Percentiles rank a stretch among this genome's conserved stretches.
These are phyloP conservation scores for Lactifluus subvellereus DNA, from an alignment of 768 basidiomycete species.

Conservation along the genomic window DNA sequence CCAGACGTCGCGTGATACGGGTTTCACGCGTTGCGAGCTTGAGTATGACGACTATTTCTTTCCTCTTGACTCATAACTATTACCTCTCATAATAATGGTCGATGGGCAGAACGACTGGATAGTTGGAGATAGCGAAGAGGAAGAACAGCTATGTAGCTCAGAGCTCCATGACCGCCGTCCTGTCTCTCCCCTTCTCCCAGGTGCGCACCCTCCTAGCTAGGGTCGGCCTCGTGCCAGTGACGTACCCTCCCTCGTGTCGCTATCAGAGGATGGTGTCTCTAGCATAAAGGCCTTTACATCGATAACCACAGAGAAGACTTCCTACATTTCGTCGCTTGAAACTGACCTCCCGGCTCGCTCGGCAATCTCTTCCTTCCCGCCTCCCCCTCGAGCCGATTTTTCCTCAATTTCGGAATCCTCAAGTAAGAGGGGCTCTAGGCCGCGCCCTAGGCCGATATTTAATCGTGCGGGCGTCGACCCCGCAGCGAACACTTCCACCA, in stretches of 20 bases:
- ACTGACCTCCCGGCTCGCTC: background rate
- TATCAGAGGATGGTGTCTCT: constrained; percentile 13
- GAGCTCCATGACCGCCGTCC: background rate
- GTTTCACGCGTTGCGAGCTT: constrained; percentile 1
- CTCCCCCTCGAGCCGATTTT: background rate
- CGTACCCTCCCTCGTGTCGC: constrained; percentile 1
- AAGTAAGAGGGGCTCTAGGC: constrained; percentile 1
- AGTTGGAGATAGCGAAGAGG: constrained; percentile 24
- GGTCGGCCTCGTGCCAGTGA: constrained; percentile 14
- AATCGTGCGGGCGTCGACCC: background rate
- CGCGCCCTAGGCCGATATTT: constrained; percentile 22
- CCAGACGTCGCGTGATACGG: background rate
- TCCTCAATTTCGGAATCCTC: constrained; percentile 18
- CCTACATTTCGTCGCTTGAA: constrained; percentile 15
- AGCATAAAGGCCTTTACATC: constrained; percentile 18
- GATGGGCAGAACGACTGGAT: constrained; percentile 16
- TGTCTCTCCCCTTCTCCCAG: background rate
- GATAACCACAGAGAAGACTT: background rate
- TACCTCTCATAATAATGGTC: background rate
- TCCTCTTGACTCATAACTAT: background rate
- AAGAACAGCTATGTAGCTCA: constrained; percentile 8
- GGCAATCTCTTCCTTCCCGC: constrained; percentile 17
- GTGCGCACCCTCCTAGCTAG: constrained; percentile 10
- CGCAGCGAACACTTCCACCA: constrained; percentile 3
- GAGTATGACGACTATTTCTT: background rate